phyloP scores from a whole-genome alignment of 2,329 filamentous ascomycete species.

The Claviceps pusilla region DNA sequence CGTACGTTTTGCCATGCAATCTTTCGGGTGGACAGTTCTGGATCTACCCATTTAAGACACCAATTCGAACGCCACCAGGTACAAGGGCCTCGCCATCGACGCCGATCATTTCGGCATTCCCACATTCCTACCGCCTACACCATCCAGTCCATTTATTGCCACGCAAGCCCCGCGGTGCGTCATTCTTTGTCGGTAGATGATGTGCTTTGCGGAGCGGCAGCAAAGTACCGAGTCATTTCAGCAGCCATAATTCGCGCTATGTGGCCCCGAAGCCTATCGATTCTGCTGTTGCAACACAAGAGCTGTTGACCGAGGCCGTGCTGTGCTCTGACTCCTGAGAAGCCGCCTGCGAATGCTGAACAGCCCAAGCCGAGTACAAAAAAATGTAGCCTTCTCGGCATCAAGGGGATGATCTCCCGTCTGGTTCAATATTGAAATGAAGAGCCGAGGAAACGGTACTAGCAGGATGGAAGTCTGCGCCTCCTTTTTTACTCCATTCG shows the following conservation, averaged over 20 bases:
- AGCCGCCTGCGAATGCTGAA: not conserved
- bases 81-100: too few species aligned
- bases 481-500: not conserved
- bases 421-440: not conserved
- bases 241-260: not conserved
- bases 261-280: not conserved
- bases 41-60: too few species aligned
- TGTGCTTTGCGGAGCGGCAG: not conserved
- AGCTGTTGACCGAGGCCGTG: not conserved
- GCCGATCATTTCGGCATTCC: too few species aligned
- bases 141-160: not conserved
- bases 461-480: not conserved
- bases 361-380: too few species aligned
- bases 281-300: not conserved
- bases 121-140: too few species aligned
- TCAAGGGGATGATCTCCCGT: not conserved
- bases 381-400: too few species aligned
- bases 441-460: not conserved
- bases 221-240: not conserved
- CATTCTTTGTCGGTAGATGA: not conserved
- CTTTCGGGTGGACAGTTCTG: too few species aligned
- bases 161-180: not conserved
- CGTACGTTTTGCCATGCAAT: too few species aligned
- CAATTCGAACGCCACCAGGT: too few species aligned
- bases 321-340: not conserved